phyloP scores from a whole-genome alignment of 768 basidiomycete species.

The Naganishia vaughanmartiniae region DNA sequence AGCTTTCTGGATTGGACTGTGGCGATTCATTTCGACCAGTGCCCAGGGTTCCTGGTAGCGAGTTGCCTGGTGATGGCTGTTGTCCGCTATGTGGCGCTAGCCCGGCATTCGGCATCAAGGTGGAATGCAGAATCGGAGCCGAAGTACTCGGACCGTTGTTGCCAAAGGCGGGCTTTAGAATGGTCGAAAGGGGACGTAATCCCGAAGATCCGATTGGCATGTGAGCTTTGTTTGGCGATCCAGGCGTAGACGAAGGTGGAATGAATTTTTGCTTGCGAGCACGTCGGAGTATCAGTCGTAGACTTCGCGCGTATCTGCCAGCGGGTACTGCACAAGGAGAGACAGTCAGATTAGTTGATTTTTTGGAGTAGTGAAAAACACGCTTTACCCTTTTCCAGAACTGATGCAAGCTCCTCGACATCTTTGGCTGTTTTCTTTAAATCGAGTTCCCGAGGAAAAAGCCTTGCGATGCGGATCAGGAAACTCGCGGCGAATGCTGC shows the following conservation, averaged over 20 bases:
- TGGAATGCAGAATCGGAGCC: constrained; percentile 2
- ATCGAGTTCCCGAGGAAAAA: constrained; percentile 85
- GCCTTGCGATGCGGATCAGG: constrained; percentile 74
- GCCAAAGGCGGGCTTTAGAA: not conserved
- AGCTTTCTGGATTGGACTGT: constrained; percentile 39
- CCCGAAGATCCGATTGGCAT: constrained; percentile 20
- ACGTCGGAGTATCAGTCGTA: constrained; percentile 79
- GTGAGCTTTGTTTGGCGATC: constrained; percentile 40
- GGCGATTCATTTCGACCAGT: constrained; percentile 45
- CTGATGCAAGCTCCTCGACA: constrained; percentile 71
- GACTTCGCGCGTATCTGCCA: constrained; percentile 83
- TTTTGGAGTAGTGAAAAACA: not conserved
- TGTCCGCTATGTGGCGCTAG: constrained; percentile 1
- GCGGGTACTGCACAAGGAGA: constrained; percentile 68
- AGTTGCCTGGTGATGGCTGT: constrained; percentile 5
- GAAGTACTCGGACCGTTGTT: not conserved
- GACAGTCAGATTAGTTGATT: not conserved
- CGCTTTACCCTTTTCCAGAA: constrained; percentile 73
- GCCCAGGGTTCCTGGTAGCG: constrained; percentile 10
- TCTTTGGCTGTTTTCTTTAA: constrained; percentile 68
- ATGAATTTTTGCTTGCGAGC: constrained; percentile 53
- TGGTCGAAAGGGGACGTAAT: constrained; percentile 29
- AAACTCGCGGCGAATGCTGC: constrained; percentile 92
- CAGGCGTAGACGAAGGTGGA: constrained; percentile 46
- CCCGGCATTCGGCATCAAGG: constrained; percentile 9